Conservation (phyloP, 371 early-diverging fungal genomes). For the Apophysomyces variabilis region DNA sequence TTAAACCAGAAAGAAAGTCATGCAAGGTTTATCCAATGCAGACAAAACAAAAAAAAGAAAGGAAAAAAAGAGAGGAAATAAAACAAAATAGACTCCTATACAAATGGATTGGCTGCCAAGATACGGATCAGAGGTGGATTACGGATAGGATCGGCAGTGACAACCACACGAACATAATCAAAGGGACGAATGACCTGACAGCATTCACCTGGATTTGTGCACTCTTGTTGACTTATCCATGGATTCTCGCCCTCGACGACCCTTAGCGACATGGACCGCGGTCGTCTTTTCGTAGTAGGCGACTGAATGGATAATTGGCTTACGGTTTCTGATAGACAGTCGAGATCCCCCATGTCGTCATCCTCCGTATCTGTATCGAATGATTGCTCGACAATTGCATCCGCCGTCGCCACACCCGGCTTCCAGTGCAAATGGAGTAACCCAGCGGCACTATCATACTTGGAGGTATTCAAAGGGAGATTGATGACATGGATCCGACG, state of each 20-base stretch:
- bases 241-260: slow-evolving; percentile 44
- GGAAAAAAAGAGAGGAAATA: slow-evolving; percentile 3
- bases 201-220: slow-evolving; percentile 40
- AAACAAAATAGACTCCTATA: slow-evolving; percentile 15
- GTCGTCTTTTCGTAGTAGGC: slow-evolving; percentile 19
- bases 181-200: slow-evolving; percentile 67
- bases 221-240: slow-evolving; percentile 38
- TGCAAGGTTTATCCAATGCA: background rate
- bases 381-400: slow-evolving; percentile 31
- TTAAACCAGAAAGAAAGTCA: background rate
- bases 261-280: slow-evolving; percentile 43
- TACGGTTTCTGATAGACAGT: slow-evolving; percentile 1
- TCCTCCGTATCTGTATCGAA: slow-evolving; percentile 21
- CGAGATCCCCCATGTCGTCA: slow-evolving; percentile 18
- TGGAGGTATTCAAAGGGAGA: slow-evolving; percentile 42
- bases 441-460: slow-evolving; percentile 42
- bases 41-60: background rate
- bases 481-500: slow-evolving; percentile 52
- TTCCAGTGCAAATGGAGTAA: slow-evolving; percentile 58
- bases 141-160: slow-evolving; percentile 63
- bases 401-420: slow-evolving; percentile 39
- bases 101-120: slow-evolving; percentile 67
- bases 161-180: slow-evolving; percentile 63
- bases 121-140: slow-evolving; percentile 74
- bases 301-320: slow-evolving; percentile 21